These are phyloP conservation scores for Triglochin maritima DNA, from an alignment of 106 monocot species.

Conservation along the genomic window DNA sequence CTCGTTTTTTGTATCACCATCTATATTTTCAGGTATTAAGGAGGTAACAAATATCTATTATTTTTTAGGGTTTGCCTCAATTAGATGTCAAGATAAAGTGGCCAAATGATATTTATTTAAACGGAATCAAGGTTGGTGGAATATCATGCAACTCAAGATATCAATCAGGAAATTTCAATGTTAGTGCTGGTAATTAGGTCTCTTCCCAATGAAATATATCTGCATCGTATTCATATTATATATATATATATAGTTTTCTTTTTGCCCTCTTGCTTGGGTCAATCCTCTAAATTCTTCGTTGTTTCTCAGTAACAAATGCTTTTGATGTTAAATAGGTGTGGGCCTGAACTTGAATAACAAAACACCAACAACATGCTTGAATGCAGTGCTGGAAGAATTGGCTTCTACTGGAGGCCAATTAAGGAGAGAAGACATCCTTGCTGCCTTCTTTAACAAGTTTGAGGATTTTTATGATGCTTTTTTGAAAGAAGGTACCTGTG, in stretches of 20 bases:
- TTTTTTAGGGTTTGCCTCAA: conserved; percentile 59
- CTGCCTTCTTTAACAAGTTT: conserved; percentile 85
- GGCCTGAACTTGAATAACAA: conserved; percentile 90
- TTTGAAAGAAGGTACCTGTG: conserved; percentile 44
- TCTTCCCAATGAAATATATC: background rate
- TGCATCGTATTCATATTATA: background rate
- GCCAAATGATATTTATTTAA: conserved; percentile 95
- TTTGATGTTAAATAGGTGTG: conserved; percentile 41
- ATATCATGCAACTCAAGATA: conserved; percentile 86
- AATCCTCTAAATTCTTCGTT: too few species aligned
- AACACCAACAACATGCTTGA: conserved; percentile 82
- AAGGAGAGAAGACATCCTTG: conserved; percentile 68
- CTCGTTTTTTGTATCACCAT: too few species aligned
- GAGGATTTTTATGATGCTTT: conserved; percentile 62
- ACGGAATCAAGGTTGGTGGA: conserved; percentile 86
- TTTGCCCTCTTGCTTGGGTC: too few species aligned
- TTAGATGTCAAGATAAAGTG: conserved; percentile 89
- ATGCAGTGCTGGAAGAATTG: conserved; percentile 41
- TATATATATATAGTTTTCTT: too few species aligned
- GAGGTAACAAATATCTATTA: too few species aligned
- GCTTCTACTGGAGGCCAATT: conserved; percentile 20
- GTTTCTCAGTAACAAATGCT: too few species aligned
- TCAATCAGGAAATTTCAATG: conserved; percentile 62
- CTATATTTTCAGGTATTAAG: too few species aligned
- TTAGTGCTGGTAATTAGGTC: conserved; percentile 66